These are phyloP conservation scores for Fusarium albidum DNA, from an alignment of 2,329 filamentous ascomycete genomes.

Conservation along the genomic window DNA sequence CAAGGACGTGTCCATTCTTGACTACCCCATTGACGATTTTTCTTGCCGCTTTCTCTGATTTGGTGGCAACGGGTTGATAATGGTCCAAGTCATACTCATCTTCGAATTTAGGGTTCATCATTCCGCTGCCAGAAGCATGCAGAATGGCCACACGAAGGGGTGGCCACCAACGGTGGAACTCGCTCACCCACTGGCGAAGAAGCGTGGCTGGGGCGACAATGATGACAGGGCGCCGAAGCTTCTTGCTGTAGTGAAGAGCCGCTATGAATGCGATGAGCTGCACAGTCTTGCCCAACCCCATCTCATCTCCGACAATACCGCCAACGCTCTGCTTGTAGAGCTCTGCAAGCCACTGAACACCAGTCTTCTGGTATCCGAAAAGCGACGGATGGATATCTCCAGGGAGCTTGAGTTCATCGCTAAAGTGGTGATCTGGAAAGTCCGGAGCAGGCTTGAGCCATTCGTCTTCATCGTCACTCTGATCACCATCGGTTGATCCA, in stretches of 20 bases:
- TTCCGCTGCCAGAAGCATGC: constrained; percentile 94
- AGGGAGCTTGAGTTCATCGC: constrained; percentile 80
- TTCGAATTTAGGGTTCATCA: constrained; percentile 81
- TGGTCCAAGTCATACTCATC: constrained; percentile 59
- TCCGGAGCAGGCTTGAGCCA: constrained; percentile 90
- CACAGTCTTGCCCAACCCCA: constrained; percentile 96
- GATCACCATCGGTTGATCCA: constrained; percentile 46
- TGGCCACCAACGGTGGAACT: constrained; percentile 99
- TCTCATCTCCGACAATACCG: constrained; percentile 96
- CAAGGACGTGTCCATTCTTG: constrained; percentile 86
- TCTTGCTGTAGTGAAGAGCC: constrained; percentile 89
- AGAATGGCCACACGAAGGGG: constrained; percentile 94
- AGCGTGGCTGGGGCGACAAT: constrained; percentile 94
- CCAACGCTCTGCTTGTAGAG: constrained; percentile 89
- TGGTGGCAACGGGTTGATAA: constrained; percentile 45
- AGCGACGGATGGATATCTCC: constrained; percentile 92
- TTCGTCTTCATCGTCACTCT: constrained; percentile 63
- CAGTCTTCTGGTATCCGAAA: constrained; percentile 97
- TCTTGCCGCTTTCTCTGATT: constrained; percentile 68
- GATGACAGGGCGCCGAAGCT: constrained; percentile 83
- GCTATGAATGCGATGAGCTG: constrained; percentile 81
- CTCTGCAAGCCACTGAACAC: constrained; percentile 95
- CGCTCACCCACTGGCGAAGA: constrained; percentile 97
- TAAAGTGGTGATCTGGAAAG: constrained; percentile 76
- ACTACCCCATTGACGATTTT: constrained; percentile 85